Evolutionary conservation across 2,329 filamentous ascomycete genomes (phyloP).

Genomic region (Biscogniauxia marginata): DNA sequence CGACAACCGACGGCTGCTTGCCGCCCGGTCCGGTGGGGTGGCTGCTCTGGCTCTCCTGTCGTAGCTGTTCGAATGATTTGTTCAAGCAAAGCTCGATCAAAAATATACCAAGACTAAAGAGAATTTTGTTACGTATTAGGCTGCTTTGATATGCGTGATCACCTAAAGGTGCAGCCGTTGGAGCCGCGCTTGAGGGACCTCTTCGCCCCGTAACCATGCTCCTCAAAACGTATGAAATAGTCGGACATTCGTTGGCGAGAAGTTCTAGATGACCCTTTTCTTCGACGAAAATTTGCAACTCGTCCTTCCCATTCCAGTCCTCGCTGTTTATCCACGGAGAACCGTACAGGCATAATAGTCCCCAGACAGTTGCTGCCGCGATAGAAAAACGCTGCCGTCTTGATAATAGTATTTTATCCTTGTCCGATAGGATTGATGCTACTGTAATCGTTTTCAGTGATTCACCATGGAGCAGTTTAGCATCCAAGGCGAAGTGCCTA

Average conservation of each 20-base stretch:
- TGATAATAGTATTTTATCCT: not conserved
- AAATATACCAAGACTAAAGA: constrained; percentile 6
- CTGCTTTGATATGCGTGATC: not conserved
- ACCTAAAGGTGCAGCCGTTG: not conserved
- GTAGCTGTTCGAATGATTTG: constrained; percentile 3
- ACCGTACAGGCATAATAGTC: not conserved
- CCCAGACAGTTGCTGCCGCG: not conserved
- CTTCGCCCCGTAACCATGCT: no score
- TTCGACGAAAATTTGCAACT: not conserved
- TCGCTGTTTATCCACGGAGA: not conserved
- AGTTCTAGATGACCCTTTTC: not conserved
- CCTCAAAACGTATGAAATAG: not conserved
- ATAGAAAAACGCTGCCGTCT: not conserved
- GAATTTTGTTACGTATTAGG: constrained; percentile 2
- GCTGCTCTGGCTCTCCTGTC: not conserved
- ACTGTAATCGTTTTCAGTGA: not conserved
- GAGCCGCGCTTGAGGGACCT: no score
- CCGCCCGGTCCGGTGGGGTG: no score
- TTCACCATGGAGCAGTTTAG: not conserved
- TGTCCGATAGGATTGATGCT: not conserved
- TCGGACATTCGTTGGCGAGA: not conserved
- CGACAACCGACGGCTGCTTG: not conserved
- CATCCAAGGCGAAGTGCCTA: not conserved
- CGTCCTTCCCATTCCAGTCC: not conserved
- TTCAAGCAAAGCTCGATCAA: constrained; percentile 8